These are phyloP conservation scores for Amborella trichopoda DNA, from an alignment of 164 flowering plant genomes.

Conservation along the genomic window DNA sequence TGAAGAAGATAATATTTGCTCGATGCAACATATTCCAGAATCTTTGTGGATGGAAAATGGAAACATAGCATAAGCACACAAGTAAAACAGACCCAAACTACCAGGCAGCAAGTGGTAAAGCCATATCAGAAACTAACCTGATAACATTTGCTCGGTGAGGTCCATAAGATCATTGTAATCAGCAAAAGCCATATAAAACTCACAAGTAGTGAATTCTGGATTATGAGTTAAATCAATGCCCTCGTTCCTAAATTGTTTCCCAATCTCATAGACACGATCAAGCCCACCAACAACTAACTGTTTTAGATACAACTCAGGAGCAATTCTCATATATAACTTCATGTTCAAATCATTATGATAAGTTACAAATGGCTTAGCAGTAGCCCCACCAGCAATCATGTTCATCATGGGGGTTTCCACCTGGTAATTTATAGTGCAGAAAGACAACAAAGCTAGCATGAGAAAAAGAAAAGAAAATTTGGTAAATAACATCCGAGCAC, in stretches of 20 bases:
- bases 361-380: constrained; percentile 92
- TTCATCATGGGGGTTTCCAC: constrained; percentile 99
- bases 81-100: no score
- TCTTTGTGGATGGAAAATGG: no score
- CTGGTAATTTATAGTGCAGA: constrained; percentile 17
- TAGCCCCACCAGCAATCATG: constrained; percentile 98
- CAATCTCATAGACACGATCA: constrained; percentile 90
- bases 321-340: constrained; percentile 79
- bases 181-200: constrained; percentile 94
- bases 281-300: constrained; percentile 88
- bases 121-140: constrained; percentile 36
- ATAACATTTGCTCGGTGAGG: constrained; percentile 72
- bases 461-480: no score
- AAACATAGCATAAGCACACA: no score
- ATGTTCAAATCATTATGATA: constrained; percentile 84
- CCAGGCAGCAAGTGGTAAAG: not conserved
- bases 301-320: constrained; percentile 94
- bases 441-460: no score
- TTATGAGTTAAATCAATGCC: constrained; percentile 95
- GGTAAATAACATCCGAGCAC: no score
- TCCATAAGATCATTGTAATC: constrained; percentile 94
- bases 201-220: constrained; percentile 95
- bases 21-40: no score
- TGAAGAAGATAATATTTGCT: no score
- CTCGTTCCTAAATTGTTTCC: constrained; percentile 92